Evolutionary conservation across 2,329 filamentous ascomycete species (phyloP), one percentile per base, ranked within the genome.

Genomic region (Diplodia corticola): DNA sequence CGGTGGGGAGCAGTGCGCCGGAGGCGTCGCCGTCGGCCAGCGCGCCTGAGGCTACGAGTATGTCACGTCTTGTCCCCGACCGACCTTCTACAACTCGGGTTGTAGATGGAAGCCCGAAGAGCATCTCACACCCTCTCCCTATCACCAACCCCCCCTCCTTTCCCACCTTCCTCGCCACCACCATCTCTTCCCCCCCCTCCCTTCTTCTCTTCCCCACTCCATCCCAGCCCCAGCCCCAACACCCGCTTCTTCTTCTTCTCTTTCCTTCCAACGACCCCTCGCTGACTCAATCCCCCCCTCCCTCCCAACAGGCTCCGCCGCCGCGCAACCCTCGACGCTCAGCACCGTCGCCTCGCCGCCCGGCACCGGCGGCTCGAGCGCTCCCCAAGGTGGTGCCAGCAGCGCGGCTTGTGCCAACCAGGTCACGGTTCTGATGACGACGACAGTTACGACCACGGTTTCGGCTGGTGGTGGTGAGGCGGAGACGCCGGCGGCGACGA

Each of bases 391-490:
- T 17, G 40, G 40, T 44, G 12, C 5, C 28, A 44, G 37, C 37
- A 44, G 40, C 40, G n/a, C 40, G 4, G 40, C 44, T 26, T 44
- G 28, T 61, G 57, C 57, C 10, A 22, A n/a, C 13, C 40, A 49
- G 28, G 57, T 61, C 13, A 61, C 57, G 4, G 44, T 61, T n/a
- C 48, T 61, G 57, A 49, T 61, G 57, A 61, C 57, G 9, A 61
- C 40, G 26, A 61, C 57, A 44, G 57, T 61, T 3, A 61, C 57
- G 44, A 44, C 40, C 26, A 15, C 55, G 4, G 55, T 24, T 15
- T 12, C 57, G 5, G 44, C 40, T 3, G 24, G 37, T 10, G 40
- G 57, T 12, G 44, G 44, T 1, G 44, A 44, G 57, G 49, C 57
- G 40, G n/a, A n/a, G n/a, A n/a, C n/a, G n/a, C n/a, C n/a, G 57